Conservation (phyloP, 177 flowering plant genomes). For the Vitis hybrid region DNA sequence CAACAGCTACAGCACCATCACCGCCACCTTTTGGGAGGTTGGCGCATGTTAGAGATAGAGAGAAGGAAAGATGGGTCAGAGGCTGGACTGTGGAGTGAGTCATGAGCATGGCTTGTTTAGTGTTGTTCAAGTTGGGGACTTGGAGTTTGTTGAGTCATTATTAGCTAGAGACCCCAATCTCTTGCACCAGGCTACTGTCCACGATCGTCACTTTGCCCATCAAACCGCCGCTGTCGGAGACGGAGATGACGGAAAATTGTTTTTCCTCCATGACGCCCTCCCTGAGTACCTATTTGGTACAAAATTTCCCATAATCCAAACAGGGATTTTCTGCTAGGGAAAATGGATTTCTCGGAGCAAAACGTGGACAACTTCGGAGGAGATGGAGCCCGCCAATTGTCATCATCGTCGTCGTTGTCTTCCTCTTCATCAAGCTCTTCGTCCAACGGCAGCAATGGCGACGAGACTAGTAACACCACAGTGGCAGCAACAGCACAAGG, state of each 20-base stretch:
- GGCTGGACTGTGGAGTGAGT: slow-evolving; percentile 48
- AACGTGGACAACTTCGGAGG: slow-evolving; percentile 31
- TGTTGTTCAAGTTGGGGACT: slow-evolving; percentile 52
- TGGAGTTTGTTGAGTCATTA: slow-evolving; percentile 30
- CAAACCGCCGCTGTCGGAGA: slow-evolving; percentile 54
- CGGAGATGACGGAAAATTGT: too few species aligned
- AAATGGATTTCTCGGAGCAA: slow-evolving; percentile 30
- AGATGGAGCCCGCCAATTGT: slow-evolving; percentile 12
- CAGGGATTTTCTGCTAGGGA: too few species aligned
- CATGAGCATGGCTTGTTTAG: slow-evolving; percentile 47
- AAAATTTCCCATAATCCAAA: too few species aligned
- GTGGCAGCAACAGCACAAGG: slow-evolving; percentile 20
- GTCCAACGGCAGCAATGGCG: slow-evolving; percentile 22
- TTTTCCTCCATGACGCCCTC: too few species aligned
- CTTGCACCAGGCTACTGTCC: slow-evolving; percentile 37
- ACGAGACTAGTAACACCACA: slow-evolving; percentile 1
- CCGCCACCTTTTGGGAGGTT: slow-evolving; percentile 16
- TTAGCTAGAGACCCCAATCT: slow-evolving; percentile 42
- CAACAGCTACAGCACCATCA: slow-evolving; percentile 7
- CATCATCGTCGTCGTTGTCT: slow-evolving; percentile 23
- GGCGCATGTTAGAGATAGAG: slow-evolving; percentile 13
- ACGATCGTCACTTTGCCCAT: slow-evolving; percentile 57
- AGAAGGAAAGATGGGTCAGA: slow-evolving; percentile 57
- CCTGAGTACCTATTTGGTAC: too few species aligned
- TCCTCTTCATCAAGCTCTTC: slow-evolving; percentile 30